Evolutionary conservation across 148 eudicot species (phyloP), one percentile per base, ranked within the genome.

Genomic region (Vaccinium darrowii): DNA sequence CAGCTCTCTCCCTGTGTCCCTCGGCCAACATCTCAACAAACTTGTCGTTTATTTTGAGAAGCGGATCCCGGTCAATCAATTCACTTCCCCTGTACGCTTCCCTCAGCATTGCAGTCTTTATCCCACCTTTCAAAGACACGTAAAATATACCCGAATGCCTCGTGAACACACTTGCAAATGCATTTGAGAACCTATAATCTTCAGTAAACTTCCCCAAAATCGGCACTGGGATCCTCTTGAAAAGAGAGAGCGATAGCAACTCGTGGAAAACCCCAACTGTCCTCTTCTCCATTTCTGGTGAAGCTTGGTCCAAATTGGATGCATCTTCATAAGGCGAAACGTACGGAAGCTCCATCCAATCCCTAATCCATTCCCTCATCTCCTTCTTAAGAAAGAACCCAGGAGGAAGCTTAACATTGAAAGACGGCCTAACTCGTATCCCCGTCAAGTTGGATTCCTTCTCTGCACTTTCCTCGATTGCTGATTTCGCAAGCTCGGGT

Each of bases 291-390:
- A 93, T 94, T 81, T 94, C 98, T 13, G 82, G 91, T 0, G 99
- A 96, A 15, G 90, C 84, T 14, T 86, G 90, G 43, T 90, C 93
- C 85, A 95, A 88, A 72, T 83, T 30, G 0, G 92, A 89, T 0
- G 91, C 91, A 89, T 95, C 95, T 18, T 91, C 95, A 80, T 95
- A 97, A 0, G 99, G 99, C 3, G 93, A 95, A 50, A 94, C 86
- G 72, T 97, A 97, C 0, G 98, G 98, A 81, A 93, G 88, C 88
- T 97, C 99, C 89, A 94, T 86, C 99, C 99, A 97, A 90, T 97
- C 98, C 85, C 98, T 87, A 76, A 92, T 86, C 99, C 99, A 97
- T 81, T 97, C 98, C 85, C 98, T 93, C 98, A 94, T 95, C 63
- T 90, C 98, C 85, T 95, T 97, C 91, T 84, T 95, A 33, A 95